Evolutionary conservation across 179 eudicot genomes (phyloP).

Genomic region (Silene vulgaris): DNA sequence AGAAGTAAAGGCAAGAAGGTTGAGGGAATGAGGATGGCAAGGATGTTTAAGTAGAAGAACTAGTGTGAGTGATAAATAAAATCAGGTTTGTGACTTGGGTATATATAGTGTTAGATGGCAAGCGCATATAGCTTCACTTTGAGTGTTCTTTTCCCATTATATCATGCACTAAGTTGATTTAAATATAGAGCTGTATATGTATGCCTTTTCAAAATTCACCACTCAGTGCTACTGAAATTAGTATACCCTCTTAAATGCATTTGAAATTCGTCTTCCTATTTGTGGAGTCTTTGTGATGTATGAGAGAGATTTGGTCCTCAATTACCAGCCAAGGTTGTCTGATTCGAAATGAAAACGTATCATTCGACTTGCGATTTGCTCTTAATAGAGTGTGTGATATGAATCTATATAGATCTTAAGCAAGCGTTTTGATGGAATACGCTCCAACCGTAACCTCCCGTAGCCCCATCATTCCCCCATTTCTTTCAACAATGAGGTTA

Average conservation of each 20-base stretch:
- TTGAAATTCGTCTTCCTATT: not conserved
- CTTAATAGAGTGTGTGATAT: no score
- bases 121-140: not conserved
- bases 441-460: not conserved
- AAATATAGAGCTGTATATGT: not conserved
- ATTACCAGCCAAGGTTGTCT: not conserved
- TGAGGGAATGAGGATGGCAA: not conserved
- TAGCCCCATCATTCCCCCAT: not conserved
- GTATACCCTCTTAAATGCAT: not conserved
- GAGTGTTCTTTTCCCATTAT: slow-evolving; percentile 10
- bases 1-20: slow-evolving; percentile 8
- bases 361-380: not conserved
- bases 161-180: slow-evolving; percentile 8
- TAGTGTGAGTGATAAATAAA: slow-evolving; percentile 17
- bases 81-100: slow-evolving; percentile 18
- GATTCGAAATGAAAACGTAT: not conserved
- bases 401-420: no score
- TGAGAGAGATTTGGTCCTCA: not conserved
- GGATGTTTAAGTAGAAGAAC: slow-evolving; percentile 2
- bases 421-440: no score
- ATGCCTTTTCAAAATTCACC: no score
- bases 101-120: slow-evolving; percentile 24
- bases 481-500: slow-evolving; percentile 8
- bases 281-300: not conserved
- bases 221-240: no score